A percentile compares a stretch with the other conserved stretches of the same genome.
Conservation (phyloP, 805 yeast genomes). For the Starmerella asiatica region DNA sequence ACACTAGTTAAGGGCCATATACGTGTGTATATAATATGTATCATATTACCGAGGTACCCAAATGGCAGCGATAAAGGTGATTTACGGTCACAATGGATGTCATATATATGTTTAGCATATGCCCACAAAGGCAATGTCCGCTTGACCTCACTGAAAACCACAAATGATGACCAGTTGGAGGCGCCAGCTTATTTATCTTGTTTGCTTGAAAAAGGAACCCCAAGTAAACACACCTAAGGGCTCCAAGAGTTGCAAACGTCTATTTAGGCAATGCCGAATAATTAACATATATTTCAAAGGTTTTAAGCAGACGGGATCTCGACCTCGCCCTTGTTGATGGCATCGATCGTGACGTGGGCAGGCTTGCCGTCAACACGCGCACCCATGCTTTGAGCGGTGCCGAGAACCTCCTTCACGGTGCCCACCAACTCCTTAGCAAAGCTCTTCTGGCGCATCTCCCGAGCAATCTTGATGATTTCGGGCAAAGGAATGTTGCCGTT, state of each 20-base stretch:
- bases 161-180: too few relatives aligned
- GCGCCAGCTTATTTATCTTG: conserved; percentile 4
- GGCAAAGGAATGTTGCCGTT: conserved; percentile 96
- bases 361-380: conserved; percentile 99
- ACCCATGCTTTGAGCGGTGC: conserved; percentile 99
- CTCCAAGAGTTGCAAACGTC: conserved; percentile 1
- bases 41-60: too few relatives aligned
- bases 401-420: conserved; percentile 95
- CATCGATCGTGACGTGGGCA: conserved; percentile 98
- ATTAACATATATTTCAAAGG: conserved; percentile 2
- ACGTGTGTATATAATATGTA: too few relatives aligned
- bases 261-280: conserved; percentile 2
- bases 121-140: too few relatives aligned
- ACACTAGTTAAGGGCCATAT: too few relatives aligned
- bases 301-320: conserved; percentile 37
- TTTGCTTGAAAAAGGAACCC: conserved; percentile 10
- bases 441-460: conserved; percentile 93
- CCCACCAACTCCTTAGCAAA: conserved; percentile 96
- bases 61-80: too few relatives aligned
- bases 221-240: not conserved
- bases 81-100: too few relatives aligned
- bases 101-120: too few relatives aligned
- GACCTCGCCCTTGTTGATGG: conserved; percentile 95
- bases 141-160: too few relatives aligned
- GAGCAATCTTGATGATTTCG: conserved; percentile 93